Base-by-base conservation (phyloP, 371 early-diverging fungal genomes). In the Mortierella polycephala region DNA sequence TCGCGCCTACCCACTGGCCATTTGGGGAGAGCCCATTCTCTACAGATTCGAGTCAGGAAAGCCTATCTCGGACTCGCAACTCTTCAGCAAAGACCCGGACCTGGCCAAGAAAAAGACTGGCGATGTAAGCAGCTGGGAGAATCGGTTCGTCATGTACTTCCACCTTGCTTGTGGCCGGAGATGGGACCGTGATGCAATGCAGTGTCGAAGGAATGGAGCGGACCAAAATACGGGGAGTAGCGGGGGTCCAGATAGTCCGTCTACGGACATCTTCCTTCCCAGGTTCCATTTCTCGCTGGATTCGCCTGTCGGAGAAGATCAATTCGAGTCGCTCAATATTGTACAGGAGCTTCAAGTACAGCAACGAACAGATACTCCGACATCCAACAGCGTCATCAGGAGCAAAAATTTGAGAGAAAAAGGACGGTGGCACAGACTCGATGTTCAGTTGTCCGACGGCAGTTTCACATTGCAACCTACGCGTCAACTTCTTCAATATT, bases 371-470 rank as follows among this genome's bases (percentile, higher is more conserved):
- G 30, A 37, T 39, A 18, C 23, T 45, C 8, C 6, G 8, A 13
- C 2, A n/a, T 23, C 8, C 52, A 23, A 23, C 20, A 11, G 23
- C 61, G 3, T 37, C 16, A 21, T 50, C 56, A 13, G 20, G 54
- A 18, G n/a, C 70, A 1, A 44, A 39, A 30, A 30, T 4, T 30
- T 4, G 2, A 46, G 50, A 14, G 77, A 76, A 12, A 71, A 71
- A 37, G 80, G 80, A 0, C 73, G 80, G 0, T 79, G 80, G 80
- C 69, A 79, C 41, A 57, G 69, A n/a, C 56, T 79, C 23, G 80
- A 79, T 21, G 52, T 79, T 13, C 62, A 58, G 13, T 50, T 69
- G 40, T 64, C 80, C 8, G 80, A 79, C 46, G 80, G 80, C 1
- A 49, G 58, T 1, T 62, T 65, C 37, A 45, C 23, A 1, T 5